phyloP scores from a whole-genome alignment of 257 asterid genomes.

The Oldenlandia corymbosa region DNA sequence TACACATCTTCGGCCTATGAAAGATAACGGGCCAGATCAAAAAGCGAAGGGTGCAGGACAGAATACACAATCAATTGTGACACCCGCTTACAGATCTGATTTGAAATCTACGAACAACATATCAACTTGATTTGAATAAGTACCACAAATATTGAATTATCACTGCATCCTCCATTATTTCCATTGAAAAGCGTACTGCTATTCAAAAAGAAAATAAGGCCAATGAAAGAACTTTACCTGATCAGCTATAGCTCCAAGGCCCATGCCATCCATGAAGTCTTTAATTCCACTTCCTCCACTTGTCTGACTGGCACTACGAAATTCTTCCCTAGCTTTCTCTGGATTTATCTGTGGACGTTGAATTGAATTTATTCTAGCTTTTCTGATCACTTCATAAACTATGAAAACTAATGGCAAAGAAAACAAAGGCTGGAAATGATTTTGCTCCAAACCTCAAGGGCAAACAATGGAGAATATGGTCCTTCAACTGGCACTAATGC shows the following conservation, averaged over 20 bases:
- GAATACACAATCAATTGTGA: background rate
- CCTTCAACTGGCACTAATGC: conserved; percentile 84
- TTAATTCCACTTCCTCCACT: conserved; percentile 86
- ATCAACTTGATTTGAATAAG: background rate
- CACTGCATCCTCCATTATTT: background rate
- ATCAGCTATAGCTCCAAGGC: conserved; percentile 84
- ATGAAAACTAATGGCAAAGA: conserved; percentile 3
- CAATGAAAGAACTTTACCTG: conserved; percentile 50
- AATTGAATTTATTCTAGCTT: background rate
- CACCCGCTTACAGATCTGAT: background rate
- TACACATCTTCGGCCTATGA: background rate
- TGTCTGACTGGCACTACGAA: conserved; percentile 54
- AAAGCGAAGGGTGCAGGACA: background rate
- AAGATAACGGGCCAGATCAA: background rate
- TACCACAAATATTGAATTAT: background rate
- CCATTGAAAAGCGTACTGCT: background rate
- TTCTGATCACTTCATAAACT: background rate
- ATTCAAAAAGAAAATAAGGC: conserved; percentile 3
- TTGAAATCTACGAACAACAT: background rate
- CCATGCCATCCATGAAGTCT: conserved; percentile 99
- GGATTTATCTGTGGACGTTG: conserved; percentile 67
- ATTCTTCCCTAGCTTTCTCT: conserved; percentile 89
- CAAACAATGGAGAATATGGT: conserved; percentile 81
- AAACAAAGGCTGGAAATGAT: background rate
- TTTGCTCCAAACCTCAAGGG: conserved; percentile 74